Evolutionary conservation across 371 early-diverging fungal genomes (phyloP), one percentile per base, ranked within the genome.

Genomic region (Syncephalastrum contaminatum): DNA sequence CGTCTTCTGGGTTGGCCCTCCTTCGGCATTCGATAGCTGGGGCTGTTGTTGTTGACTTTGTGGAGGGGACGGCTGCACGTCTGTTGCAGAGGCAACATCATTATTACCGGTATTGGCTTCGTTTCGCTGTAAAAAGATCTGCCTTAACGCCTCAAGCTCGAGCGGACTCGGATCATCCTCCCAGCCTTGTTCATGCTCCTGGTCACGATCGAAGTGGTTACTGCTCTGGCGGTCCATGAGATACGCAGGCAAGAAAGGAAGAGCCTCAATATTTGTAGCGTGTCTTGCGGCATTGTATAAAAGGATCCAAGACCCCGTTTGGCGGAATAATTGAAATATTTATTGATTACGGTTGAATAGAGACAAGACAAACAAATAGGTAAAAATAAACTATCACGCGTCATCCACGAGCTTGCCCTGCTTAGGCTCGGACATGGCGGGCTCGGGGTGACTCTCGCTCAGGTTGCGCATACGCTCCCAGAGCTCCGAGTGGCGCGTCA

Each of bases 401-500:
- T 47, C 47, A 7, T 47, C 47, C n/a, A 47, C 47, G 47, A 47
- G 47, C 54, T 43, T 60, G 12, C 36, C 36, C 36, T 30, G 36
- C 3, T 30, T 30, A 10, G 36, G 36, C 36, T 30, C 10, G 8
- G 36, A 8, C 36, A 30, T 8, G 36, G 36, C 10, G 8, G 47
- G 20, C 6, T 47, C 47, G 47, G 47, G 1, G 21, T 19, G 56
- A 16, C 48, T 40, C 4, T 48, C 63, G 41, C 66, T 60, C n/a
- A 76, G 48, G 15, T 59, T 62, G 47, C 66, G 66, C 63, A 76
- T 68, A 45, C 67, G 56, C 15, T 67, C 62, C 76, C 76, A 76
- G 16, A 76, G 62, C 43, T 72, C 69, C 36, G 48, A 59, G 50
- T 74, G 69, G 13, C 67, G 62, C 4, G 70, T 60, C 39, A 63